Evolutionary conservation across 305 asterid species (phyloP).

Genomic region (Fraxinus paxiana): DNA sequence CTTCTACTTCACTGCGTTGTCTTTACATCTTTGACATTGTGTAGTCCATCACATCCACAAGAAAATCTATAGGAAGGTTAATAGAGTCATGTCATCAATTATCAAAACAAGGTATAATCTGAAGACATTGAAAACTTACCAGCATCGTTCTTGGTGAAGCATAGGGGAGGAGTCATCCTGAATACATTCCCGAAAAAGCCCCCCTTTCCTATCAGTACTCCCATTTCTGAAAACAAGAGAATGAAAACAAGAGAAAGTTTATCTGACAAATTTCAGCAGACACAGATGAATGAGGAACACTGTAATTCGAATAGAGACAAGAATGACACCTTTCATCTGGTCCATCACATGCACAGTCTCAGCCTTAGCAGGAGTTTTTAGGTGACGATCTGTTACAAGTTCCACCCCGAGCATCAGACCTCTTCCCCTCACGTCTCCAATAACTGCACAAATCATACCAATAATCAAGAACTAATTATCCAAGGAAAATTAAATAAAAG

Average conservation of each 20-base stretch:
- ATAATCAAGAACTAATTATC: not conserved
- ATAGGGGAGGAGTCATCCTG: slow-evolving; percentile 73
- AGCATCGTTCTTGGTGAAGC: slow-evolving; percentile 71
- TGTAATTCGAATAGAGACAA: not conserved
- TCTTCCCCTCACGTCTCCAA: slow-evolving; percentile 77
- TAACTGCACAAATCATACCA: slow-evolving; percentile 35
- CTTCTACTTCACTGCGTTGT: not conserved
- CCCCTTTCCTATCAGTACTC: slow-evolving; percentile 68
- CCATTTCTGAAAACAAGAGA: slow-evolving; percentile 42
- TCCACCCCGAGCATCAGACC: slow-evolving; percentile 80
- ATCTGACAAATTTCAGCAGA: not conserved
- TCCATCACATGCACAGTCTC: slow-evolving; percentile 67
- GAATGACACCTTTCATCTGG: slow-evolving; percentile 57
- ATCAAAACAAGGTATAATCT: not conserved
- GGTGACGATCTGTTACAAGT: slow-evolving; percentile 55
- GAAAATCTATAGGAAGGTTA: slow-evolving; percentile 47
- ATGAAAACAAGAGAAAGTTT: slow-evolving; percentile 17
- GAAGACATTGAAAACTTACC: slow-evolving; percentile 31
- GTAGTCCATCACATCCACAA: slow-evolving; percentile 66
- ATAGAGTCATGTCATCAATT: not conserved
- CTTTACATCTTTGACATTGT: slow-evolving; percentile 55
- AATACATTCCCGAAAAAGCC: slow-evolving; percentile 70
- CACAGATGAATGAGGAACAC: not conserved
- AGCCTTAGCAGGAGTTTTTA: slow-evolving; percentile 67
- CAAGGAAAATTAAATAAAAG: not conserved